Conservation (phyloP, 495 filamentous ascomycete species). For the Evansstolkia leycettana region DNA sequence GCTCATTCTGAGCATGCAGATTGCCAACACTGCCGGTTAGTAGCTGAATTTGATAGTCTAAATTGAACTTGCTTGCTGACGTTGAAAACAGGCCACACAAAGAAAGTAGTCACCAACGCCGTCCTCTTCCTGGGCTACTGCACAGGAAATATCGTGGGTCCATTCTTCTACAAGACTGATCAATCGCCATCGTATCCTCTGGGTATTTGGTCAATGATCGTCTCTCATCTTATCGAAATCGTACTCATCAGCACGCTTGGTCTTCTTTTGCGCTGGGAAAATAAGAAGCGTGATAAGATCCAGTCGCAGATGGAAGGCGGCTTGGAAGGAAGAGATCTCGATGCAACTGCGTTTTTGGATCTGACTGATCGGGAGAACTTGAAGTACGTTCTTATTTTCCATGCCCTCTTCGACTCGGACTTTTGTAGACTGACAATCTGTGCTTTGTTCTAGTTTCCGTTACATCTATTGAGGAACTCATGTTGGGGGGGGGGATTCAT, state of each 20-base stretch:
- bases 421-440: too few relatives aligned
- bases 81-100: conserved; percentile 26
- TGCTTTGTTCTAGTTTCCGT: not conserved
- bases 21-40: conserved; percentile 40
- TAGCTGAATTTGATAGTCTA: too few relatives aligned
- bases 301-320: conserved; percentile 35
- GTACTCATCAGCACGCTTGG: conserved; percentile 34
- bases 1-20: conserved; percentile 43
- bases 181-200: conserved; percentile 44
- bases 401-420: not conserved
- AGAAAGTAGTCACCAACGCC: conserved; percentile 50
- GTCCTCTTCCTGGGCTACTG: conserved; percentile 43
- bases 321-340: conserved; percentile 36
- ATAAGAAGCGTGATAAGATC: conserved; percentile 39
- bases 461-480: not conserved
- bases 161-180: conserved; percentile 48
- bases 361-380: conserved; percentile 49
- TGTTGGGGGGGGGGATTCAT: too few relatives aligned
- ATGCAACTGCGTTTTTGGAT: conserved; percentile 45
- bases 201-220: conserved; percentile 53
- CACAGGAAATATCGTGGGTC: conserved; percentile 42
- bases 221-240: conserved; percentile 43
- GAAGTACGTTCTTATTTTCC: too few relatives aligned
- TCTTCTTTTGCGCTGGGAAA: conserved; percentile 40
- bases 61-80: too few relatives aligned